Percentiles rank a stretch among this genome's conserved stretches.
These are phyloP conservation scores for Beta vulgaris DNA, from an alignment of 148 eudicot species.

Conservation along the genomic window DNA sequence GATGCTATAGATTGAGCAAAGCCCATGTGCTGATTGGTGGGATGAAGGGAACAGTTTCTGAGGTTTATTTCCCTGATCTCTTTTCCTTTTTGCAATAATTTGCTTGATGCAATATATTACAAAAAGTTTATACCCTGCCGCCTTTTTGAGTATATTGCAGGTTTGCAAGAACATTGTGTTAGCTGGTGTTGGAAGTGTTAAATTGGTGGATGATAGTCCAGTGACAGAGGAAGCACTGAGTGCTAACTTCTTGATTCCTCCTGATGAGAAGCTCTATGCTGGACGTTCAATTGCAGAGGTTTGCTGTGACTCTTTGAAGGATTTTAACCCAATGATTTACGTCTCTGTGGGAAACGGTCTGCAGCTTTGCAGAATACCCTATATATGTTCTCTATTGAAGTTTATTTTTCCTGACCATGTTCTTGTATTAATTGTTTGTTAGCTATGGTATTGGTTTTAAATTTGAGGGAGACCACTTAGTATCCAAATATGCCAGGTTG, in stretches of 20 bases:
- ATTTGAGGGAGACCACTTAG: no score
- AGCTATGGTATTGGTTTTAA: no score
- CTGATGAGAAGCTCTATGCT: conserved; percentile 34
- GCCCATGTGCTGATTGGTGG: conserved; percentile 78
- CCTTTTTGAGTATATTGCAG: conserved; percentile 35
- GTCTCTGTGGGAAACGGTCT: conserved; percentile 80
- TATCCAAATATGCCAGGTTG: no score
- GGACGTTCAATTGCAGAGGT: conserved; percentile 71
- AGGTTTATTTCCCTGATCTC: no score
- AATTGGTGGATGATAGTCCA: conserved; percentile 63
- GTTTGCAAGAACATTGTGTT: conserved; percentile 96
- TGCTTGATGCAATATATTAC: no score
- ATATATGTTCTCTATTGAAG: no score
- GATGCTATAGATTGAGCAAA: conserved; percentile 69
- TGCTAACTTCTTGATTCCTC: conserved; percentile 72
- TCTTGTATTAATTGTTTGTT: neutral
- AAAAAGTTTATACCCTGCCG: neutral
- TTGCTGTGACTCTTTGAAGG: conserved; percentile 77
- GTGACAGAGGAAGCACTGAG: conserved; percentile 62
- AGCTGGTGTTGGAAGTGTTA: conserved; percentile 92
- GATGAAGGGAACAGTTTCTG: no score
- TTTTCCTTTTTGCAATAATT: no score
- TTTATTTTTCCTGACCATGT: neutral
- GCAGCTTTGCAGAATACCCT: neutral
- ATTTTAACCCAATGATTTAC: conserved; percentile 89